These are phyloP conservation scores for Cryptosporidium xiaoi DNA, from an alignment of 169 alveolate genomes.

Conservation along the genomic window DNA sequence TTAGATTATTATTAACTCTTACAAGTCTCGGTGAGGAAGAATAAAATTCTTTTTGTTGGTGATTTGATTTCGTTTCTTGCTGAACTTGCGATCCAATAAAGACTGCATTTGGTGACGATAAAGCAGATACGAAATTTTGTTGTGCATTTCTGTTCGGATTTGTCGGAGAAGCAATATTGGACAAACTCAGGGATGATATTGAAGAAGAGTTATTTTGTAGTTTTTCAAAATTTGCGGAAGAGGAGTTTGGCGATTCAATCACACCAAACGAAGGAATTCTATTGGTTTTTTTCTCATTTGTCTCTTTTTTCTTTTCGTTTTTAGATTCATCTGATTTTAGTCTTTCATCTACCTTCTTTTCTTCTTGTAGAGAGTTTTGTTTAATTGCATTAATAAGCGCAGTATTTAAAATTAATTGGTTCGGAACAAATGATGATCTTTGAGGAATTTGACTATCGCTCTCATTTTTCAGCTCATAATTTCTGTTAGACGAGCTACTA, in stretches of 20 bases:
- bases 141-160: not conserved
- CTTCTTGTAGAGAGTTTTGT: slow-evolving; percentile 5
- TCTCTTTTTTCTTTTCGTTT: slow-evolving; percentile 11
- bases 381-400: slow-evolving; percentile 37
- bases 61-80: not conserved
- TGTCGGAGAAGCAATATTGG: slow-evolving; percentile 32
- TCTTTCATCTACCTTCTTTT: not conserved
- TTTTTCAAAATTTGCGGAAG: not conserved
- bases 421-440: slow-evolving; percentile 28
- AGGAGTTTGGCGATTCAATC: not conserved
- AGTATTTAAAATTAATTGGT: slow-evolving; percentile 40
- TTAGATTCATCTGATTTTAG: not conserved
- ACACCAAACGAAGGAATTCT: not conserved
- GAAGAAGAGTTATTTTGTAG: no score
- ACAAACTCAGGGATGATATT: slow-evolving; percentile 2
- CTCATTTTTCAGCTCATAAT: not conserved
- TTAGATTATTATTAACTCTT: slow-evolving; percentile 47
- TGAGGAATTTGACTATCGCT: not conserved
- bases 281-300: slow-evolving; percentile 3
- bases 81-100: slow-evolving; percentile 2
- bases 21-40: slow-evolving; percentile 69
- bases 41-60: not conserved
- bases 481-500: not conserved
- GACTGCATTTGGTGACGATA: not conserved
- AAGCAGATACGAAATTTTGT: slow-evolving; percentile 12